phyloP scores from a whole-genome alignment of 1,284 basidiomycete genomes.

The Fomitopsis schrenkii region DNA sequence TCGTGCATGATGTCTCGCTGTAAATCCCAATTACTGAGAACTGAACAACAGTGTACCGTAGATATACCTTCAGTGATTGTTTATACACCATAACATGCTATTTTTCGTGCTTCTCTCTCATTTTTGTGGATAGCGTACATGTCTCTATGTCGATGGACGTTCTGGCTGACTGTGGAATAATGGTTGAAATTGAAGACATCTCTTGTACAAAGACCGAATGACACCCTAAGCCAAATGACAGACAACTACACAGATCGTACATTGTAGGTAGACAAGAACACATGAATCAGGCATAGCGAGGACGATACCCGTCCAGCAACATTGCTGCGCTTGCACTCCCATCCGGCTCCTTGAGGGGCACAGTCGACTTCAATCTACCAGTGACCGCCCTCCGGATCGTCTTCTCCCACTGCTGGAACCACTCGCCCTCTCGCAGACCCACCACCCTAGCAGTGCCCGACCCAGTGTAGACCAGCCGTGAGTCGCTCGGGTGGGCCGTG shows the following conservation, averaged over 20 bases:
- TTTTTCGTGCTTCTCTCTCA: not conserved
- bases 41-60: not conserved
- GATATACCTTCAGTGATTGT: not conserved
- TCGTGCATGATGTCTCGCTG: not conserved
- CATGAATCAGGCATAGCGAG: not conserved
- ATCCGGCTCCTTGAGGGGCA: constrained; percentile 24
- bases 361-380: constrained; percentile 22
- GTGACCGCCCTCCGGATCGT: constrained; percentile 41
- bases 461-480: constrained; percentile 26
- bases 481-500: constrained; percentile 7
- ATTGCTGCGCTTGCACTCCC: constrained; percentile 8
- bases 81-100: not conserved
- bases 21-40: not conserved
- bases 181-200: too few species aligned
- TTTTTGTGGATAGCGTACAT: not conserved
- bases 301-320: constrained; percentile 31
- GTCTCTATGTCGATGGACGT: not conserved
- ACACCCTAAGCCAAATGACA: not conserved
- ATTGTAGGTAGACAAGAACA: too few species aligned
- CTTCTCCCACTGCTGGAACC: constrained; percentile 74
- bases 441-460: constrained; percentile 34
- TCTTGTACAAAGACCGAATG: too few species aligned
- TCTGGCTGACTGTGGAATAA: not conserved
- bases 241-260: not conserved
- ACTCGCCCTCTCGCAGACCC: constrained; percentile 68